These are phyloP conservation scores for Chlamydomonas incerta DNA, from an alignment of 139 green algal species.

Conservation along the genomic window DNA sequence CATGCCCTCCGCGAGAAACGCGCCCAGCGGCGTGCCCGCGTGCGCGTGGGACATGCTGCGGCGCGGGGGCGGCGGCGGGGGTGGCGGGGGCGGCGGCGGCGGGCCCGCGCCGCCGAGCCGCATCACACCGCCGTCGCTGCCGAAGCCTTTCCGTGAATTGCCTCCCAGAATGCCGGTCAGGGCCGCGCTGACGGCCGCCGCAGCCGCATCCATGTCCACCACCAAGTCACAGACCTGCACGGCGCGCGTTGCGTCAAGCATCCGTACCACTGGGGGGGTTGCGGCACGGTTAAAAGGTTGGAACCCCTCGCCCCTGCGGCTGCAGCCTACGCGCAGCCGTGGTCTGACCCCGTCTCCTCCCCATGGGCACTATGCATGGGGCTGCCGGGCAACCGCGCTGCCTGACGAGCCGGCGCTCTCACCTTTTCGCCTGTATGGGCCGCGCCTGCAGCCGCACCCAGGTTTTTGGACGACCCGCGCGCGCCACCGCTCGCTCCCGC, in stretches of 20 bases:
- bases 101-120: not conserved
- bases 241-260: not conserved
- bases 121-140: not conserved
- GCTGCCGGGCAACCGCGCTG: too few relatives aligned
- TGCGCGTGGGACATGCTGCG: not conserved
- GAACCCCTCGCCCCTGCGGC: too few relatives aligned
- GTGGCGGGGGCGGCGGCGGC: not conserved
- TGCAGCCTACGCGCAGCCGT: too few relatives aligned
- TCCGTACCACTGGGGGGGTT: too few relatives aligned
- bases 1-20: not conserved
- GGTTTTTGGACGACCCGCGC: too few relatives aligned
- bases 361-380: too few relatives aligned
- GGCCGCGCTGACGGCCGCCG: conserved; percentile 26
- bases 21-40: not conserved
- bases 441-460: too few relatives aligned
- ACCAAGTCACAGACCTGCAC: conserved; percentile 38
- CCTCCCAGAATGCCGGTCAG: conserved; percentile 20
- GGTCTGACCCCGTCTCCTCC: too few relatives aligned
- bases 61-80: not conserved
- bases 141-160: not conserved
- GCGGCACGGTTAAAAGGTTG: too few relatives aligned
- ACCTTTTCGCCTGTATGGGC: too few relatives aligned
- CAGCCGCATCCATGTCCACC: conserved; percentile 24
- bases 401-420: too few relatives aligned
- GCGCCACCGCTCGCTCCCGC: too few relatives aligned